These are phyloP conservation scores for Poa pratensis DNA, from an alignment of 176 grass and related monocot genomes.

Conservation along the genomic window DNA sequence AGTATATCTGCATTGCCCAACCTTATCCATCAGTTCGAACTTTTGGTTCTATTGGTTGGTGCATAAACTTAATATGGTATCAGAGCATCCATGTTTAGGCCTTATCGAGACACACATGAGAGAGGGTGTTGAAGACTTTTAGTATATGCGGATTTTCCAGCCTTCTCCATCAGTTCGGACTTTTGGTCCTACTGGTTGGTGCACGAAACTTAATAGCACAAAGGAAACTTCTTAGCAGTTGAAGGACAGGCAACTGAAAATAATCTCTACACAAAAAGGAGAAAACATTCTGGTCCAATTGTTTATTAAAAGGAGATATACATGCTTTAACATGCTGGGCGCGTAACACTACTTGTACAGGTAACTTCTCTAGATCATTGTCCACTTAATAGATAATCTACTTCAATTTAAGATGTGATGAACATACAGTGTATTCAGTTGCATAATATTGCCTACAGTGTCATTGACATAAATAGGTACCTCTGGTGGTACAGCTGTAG, in stretches of 20 bases:
- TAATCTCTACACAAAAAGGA: neutral
- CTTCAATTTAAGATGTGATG: slow-evolving; percentile 6
- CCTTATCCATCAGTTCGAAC: neutral
- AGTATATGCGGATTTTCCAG: neutral
- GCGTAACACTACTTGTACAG: neutral
- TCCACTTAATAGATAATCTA: slow-evolving; percentile 33
- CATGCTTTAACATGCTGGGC: neutral
- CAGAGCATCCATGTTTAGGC: neutral
- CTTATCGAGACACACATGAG: neutral
- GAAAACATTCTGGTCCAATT: slow-evolving; percentile 11
- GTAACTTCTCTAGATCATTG: neutral
- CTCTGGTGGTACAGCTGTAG: slow-evolving; percentile 78
- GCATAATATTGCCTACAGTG: neutral
- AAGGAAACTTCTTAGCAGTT: neutral
- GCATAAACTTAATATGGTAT: neutral
- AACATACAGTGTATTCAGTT: slow-evolving; percentile 3
- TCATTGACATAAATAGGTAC: slow-evolving; percentile 49
- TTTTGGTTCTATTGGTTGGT: neutral
- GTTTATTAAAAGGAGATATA: slow-evolving; percentile 6
- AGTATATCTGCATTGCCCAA: neutral
- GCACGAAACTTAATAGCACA: neutral
- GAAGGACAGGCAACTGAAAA: neutral
- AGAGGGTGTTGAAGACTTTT: neutral
- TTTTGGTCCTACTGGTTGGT: neutral
- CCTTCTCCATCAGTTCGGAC: neutral